These are phyloP conservation scores for Cladosporium sp. DNA, from an alignment of 2,329 filamentous ascomycete genomes.

Conservation along the genomic window DNA sequence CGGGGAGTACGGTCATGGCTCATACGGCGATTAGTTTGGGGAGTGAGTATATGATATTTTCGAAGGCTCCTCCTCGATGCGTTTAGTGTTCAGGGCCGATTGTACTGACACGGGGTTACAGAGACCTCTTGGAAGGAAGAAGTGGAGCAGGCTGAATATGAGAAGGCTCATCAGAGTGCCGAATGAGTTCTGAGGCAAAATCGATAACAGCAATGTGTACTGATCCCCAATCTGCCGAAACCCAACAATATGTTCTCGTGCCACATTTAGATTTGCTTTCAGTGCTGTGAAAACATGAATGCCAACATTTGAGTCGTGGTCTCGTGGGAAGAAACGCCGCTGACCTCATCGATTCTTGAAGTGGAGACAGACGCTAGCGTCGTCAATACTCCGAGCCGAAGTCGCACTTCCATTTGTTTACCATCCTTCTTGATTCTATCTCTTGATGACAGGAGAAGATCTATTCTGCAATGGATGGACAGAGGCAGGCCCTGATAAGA, in stretches of 20 bases:
- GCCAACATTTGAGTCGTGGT: no score
- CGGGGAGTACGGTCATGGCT: constrained; percentile 37
- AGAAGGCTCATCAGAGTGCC: constrained; percentile 21
- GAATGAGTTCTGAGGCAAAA: no score
- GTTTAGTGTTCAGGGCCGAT: neutral
- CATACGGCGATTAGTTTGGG: constrained; percentile 38
- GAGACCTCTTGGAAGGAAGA: constrained; percentile 36
- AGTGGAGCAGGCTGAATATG: constrained; percentile 37
- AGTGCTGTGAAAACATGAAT: no score
- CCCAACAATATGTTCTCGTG: no score
- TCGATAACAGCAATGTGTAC: no score
- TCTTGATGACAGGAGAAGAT: no score
- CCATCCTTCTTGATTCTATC: neutral
- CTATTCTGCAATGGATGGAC: no score
- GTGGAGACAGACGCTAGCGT: constrained; percentile 5
- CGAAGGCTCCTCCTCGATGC: neutral
- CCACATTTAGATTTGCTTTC: no score
- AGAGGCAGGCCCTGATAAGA: no score
- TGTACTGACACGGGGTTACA: constrained; percentile 6
- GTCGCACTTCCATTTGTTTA: neutral
- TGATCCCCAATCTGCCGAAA: no score
- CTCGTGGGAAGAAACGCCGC: neutral
- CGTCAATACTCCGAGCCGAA: neutral
- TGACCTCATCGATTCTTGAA: constrained; percentile 5
- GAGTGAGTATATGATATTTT: constrained; percentile 19